Percentiles rank a stretch among this genome's conserved stretches.
Conservation (phyloP, 768 basidiomycete genomes). For the Coprinellus micaceus region DNA sequence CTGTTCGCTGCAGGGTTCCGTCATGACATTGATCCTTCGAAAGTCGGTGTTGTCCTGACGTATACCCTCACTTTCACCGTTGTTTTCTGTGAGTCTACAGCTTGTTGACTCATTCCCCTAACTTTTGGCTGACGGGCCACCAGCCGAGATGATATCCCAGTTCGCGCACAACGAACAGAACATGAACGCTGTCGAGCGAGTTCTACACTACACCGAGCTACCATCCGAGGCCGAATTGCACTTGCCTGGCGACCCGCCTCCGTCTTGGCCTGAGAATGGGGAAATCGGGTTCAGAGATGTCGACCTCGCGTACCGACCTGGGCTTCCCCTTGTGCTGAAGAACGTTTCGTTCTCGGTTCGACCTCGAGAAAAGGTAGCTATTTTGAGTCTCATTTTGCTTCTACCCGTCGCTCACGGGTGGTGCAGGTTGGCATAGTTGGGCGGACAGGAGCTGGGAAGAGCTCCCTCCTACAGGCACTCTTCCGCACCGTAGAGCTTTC, state of each 20-base stretch:
- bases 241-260: slow-evolving; percentile 42
- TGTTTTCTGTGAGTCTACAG: slow-evolving; percentile 32
- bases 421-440: slow-evolving; percentile 44
- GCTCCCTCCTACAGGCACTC: slow-evolving; percentile 54
- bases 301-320: slow-evolving; percentile 55
- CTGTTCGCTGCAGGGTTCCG: slow-evolving; percentile 66
- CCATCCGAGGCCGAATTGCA: slow-evolving; percentile 47
- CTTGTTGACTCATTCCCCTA: not conserved
- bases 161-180: slow-evolving; percentile 65
- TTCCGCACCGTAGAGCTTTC: slow-evolving; percentile 50
- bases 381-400: not conserved
- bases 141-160: slow-evolving; percentile 51
- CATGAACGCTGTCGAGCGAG: slow-evolving; percentile 70
- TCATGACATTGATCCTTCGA: slow-evolving; percentile 34
- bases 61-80: slow-evolving; percentile 32
- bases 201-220: slow-evolving; percentile 66
- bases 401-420: not conserved
- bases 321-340: slow-evolving; percentile 62
- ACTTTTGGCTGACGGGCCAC: not conserved
- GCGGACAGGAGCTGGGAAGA: slow-evolving; percentile 41
- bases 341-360: slow-evolving; percentile 52
- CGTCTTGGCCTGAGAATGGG: slow-evolving; percentile 50
- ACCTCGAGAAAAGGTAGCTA: slow-evolving; percentile 61
- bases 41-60: slow-evolving; percentile 53
- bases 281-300: slow-evolving; percentile 54